Percentiles rank a stretch among this genome's conserved stretches.
Conservation (phyloP, 1,284 basidiomycete species). For the Dichomitus squalens region DNA sequence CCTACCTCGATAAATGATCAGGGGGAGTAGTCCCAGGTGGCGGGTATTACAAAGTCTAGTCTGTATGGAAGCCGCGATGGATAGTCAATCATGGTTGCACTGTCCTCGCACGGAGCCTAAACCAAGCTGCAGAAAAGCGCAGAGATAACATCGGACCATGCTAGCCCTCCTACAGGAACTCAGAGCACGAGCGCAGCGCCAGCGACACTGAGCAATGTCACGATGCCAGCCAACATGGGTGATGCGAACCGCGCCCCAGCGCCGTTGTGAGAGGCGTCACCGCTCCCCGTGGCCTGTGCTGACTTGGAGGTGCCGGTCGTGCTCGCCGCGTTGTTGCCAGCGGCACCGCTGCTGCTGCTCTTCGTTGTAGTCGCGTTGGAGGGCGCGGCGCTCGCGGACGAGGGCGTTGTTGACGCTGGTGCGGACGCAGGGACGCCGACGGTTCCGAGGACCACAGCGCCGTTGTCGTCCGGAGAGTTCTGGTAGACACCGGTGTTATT, state of each 20-base stretch:
- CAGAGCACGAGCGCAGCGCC: conserved; percentile 21
- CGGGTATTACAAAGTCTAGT: not conserved
- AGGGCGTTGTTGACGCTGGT: conserved; percentile 2
- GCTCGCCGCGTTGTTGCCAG: not conserved
- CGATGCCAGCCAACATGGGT: conserved; percentile 11
- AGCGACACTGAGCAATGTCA: conserved; percentile 16
- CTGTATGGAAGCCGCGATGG: not conserved
- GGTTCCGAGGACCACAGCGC: conserved; percentile 17
- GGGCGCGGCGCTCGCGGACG: not conserved
- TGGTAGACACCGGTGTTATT: conserved; percentile 53
- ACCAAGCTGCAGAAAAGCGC: not conserved
- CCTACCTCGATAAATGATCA: not conserved
- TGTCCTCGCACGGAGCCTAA: not conserved
- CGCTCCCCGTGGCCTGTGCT: conserved; percentile 1
- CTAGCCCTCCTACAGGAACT: not conserved
- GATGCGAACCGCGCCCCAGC: conserved; percentile 7
- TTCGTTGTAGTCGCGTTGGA: too few relatives aligned
- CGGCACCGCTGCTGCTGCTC: not conserved
- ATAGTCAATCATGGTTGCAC: not conserved
- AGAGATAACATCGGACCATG: not conserved
- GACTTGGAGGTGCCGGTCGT: not conserved
- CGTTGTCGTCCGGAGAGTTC: conserved; percentile 39
- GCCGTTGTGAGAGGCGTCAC: conserved; percentile 11
- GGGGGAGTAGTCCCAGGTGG: not conserved
- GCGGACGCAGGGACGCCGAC: conserved; percentile 14